Percentiles rank a stretch among this genome's conserved stretches.
Evolutionary conservation across 805 yeast species (phyloP).

Genomic region (Myxozyma lipomycoides): DNA sequence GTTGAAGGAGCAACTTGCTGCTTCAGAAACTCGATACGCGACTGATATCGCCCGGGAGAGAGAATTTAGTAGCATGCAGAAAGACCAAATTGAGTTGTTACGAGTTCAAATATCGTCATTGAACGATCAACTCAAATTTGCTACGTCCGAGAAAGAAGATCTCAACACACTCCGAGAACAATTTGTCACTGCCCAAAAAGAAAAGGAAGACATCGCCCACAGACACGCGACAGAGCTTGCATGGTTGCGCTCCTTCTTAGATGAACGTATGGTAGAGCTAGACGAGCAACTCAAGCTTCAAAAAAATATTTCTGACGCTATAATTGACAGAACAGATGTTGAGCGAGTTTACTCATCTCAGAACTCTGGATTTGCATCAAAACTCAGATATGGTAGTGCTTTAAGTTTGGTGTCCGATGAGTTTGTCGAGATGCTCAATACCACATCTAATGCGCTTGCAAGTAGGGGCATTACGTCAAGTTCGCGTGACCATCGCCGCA

Average conservation of each 20-base stretch:
- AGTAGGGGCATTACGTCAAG: conserved; percentile 10
- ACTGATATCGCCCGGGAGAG: conserved; percentile 8
- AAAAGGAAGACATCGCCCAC: conserved; percentile 11
- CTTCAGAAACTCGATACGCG: conserved; percentile 3
- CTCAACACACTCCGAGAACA: neutral
- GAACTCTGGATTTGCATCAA: conserved; percentile 15
- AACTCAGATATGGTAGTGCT: conserved; percentile 21
- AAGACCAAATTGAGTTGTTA: conserved; percentile 13
- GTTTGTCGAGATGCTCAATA: conserved; percentile 11
- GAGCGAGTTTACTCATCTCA: conserved; percentile 6
- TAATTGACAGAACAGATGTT: neutral
- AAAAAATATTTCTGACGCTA: conserved; percentile 1
- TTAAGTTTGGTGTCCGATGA: conserved; percentile 19
- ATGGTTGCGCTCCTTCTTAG: conserved; percentile 20
- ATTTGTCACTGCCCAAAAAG: conserved; percentile 5
- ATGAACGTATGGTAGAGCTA: conserved; percentile 15
- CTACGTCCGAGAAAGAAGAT: conserved; percentile 5
- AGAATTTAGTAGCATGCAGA: conserved; percentile 7
- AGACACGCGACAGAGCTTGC: conserved; percentile 21
- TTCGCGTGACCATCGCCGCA: conserved; percentile 14
- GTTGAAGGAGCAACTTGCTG: conserved; percentile 1
- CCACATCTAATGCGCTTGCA: conserved; percentile 3
- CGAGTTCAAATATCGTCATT: conserved; percentile 14
- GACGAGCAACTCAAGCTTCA: conserved; percentile 16
- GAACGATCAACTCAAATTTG: conserved; percentile 13